Base-by-base conservation (phyloP, 2,329 filamentous ascomycete genomes). In the Fusarium lateritium region DNA sequence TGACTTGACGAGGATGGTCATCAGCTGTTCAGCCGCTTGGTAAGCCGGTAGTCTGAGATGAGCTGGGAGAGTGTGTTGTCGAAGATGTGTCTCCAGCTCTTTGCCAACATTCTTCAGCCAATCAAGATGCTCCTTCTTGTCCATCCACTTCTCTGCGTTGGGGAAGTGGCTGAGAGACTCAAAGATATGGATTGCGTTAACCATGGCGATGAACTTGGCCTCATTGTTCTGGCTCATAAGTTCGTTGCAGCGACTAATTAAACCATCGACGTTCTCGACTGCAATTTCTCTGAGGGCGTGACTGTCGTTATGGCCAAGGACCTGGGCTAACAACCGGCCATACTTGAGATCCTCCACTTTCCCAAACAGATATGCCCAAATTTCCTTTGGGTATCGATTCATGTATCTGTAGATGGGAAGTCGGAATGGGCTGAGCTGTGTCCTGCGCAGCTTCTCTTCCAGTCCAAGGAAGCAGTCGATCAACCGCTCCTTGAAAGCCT, bases 381-480 rank as follows among this genome's bases (percentile, higher is more conserved):
- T 89, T 75, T 99, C 94, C 67, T 92, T 92, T 0, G 96, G 91
- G 76, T 98, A 99, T 62, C 94, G 89, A 78, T 97, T 97, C 65
- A 99, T 86, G 77, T 97, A 99, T 76, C 94, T 93, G 78, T 97
- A 94, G 21, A 99, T 86, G 1, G 96, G 95, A 61, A 91, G 88
- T 44, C 97, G 88, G 85, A 99, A 98, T 1, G 95, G 95, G 74
- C 94, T 98, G 73, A 93, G 91, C 47, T 94, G 91, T 2, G 96
- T 99, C 63, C 96, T 85, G 33, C 96, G 89, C 39, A 99, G 83
- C 69, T 91, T 92, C 54, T 91, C 88, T 78, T 99, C 96, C 0
- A 99, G 85, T 42, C 94, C 92, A 57, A 99, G 84, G n/a, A 97
- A 93, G 52, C 92, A 93, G 70, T 97, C 92, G 49, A 98, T 93